A percentile compares a stretch with the other conserved stretches of the same genome.
Evolutionary conservation across 2,329 filamentous ascomycete species (phyloP).

Genomic region (Arthrobotrys conoides): DNA sequence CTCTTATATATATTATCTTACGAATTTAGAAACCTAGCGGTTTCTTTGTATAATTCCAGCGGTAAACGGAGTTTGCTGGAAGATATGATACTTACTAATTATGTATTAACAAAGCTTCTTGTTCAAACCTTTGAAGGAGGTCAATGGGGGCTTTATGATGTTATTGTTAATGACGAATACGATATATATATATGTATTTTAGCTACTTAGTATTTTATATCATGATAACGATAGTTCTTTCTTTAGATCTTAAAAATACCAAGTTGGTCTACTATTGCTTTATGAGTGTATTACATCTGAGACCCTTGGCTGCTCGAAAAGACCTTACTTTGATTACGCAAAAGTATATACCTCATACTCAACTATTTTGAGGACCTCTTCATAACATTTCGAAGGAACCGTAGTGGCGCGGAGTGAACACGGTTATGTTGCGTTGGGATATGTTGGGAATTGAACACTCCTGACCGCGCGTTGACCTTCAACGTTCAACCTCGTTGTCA

Average conservation of each 20-base stretch:
- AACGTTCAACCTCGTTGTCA: slow-evolving; percentile 2
- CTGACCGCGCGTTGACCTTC: slow-evolving; percentile 2
- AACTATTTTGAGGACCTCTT: no score
- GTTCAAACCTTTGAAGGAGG: no score
- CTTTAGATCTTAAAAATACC: no score
- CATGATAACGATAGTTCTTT: neutral
- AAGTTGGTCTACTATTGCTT: no score
- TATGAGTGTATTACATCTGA: no score
- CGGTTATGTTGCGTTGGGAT: neutral
- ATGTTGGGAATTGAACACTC: neutral
- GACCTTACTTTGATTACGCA: no score
- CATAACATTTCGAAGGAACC: no score
- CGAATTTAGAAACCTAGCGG: neutral
- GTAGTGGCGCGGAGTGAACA: no score
- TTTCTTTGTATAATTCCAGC: neutral
- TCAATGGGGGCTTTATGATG: no score
- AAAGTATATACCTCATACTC: no score
- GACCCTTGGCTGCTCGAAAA: no score
- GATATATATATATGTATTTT: neutral
- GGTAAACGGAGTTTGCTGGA: neutral
- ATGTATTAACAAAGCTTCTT: neutral
- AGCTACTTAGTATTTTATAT: neutral
- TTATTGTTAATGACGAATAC: slow-evolving; percentile 1
- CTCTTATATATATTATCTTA: no score
- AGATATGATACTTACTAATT: slow-evolving; percentile 6